These are phyloP conservation scores for Betula pendula DNA, from an alignment of 306 rosid genomes.

Conservation along the genomic window DNA sequence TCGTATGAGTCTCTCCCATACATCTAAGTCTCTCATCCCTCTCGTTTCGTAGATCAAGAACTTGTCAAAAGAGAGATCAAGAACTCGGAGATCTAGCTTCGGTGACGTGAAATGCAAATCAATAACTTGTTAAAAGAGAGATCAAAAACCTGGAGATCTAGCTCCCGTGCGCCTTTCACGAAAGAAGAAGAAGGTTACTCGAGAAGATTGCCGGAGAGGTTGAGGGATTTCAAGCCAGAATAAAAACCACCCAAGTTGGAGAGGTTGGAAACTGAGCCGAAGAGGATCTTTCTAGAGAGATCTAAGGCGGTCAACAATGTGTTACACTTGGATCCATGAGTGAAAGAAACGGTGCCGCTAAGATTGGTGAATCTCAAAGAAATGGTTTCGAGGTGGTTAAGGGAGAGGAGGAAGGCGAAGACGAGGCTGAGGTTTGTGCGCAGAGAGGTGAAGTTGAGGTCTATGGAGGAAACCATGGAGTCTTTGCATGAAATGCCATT, in stretches of 20 bases:
- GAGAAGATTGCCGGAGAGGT: conserved; percentile 58
- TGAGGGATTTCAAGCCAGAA: conserved; percentile 50
- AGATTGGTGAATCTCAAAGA: conserved; percentile 49
- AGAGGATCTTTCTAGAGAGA: conserved; percentile 66
- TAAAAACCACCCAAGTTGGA: conserved; percentile 45
- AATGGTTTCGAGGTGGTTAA: conserved; percentile 57
- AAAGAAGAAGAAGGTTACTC: conserved; percentile 40
- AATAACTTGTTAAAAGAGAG: conserved; percentile 70
- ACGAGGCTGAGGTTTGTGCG: conserved; percentile 55
- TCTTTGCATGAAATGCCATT: conserved; percentile 59
- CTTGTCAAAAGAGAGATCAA: too few relatives aligned
- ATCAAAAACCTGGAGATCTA: conserved; percentile 50
- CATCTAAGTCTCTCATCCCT: too few relatives aligned
- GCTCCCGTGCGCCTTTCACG: conserved; percentile 13
- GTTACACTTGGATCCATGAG: conserved; percentile 43
- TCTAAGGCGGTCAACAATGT: conserved; percentile 56
- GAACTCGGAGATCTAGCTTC: too few relatives aligned
- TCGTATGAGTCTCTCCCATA: too few relatives aligned
- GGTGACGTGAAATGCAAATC: too few relatives aligned
- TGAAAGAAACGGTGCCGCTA: conserved; percentile 49
- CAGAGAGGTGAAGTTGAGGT: conserved; percentile 48
- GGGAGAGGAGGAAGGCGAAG: conserved; percentile 43
- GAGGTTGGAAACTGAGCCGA: conserved; percentile 46
- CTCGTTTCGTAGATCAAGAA: too few relatives aligned
- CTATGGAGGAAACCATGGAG: conserved; percentile 55